Evolutionary conservation across 1,284 basidiomycete species (phyloP).

Genomic region (Caloboletus inedulis): DNA sequence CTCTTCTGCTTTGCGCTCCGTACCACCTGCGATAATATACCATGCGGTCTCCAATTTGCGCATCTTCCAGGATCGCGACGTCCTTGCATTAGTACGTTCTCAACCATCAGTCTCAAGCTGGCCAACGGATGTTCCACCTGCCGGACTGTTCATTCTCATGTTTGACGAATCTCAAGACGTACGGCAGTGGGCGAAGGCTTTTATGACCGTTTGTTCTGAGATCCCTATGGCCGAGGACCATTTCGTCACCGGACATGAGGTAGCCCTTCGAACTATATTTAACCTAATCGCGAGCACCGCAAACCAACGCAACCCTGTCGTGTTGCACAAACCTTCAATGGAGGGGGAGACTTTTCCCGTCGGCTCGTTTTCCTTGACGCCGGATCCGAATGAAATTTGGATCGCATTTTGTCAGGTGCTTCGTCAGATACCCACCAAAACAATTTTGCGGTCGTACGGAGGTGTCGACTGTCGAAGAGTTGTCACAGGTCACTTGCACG

Average conservation of each 20-base stretch:
- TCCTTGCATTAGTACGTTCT: constrained; percentile 46
- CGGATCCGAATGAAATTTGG: constrained; percentile 52
- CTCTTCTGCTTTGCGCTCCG: constrained; percentile 26
- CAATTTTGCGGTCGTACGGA: constrained; percentile 37
- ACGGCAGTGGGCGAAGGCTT: constrained; percentile 57
- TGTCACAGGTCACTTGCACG: constrained; percentile 60
- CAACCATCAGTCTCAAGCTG: constrained; percentile 46
- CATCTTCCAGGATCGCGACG: constrained; percentile 50
- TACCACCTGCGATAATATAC: constrained; percentile 54
- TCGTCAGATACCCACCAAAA: constrained; percentile 50
- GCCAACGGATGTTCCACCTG: constrained; percentile 56
- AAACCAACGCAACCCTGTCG: background rate
- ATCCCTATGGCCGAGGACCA: constrained; percentile 46
- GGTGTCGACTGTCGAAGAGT: constrained; percentile 47
- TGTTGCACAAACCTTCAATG: background rate
- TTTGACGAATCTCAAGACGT: constrained; percentile 48
- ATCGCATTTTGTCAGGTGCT: constrained; percentile 46
- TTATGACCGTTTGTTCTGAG: constrained; percentile 35
- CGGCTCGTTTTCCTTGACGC: constrained; percentile 32
- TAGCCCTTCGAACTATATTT: constrained; percentile 42
- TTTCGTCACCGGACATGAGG: constrained; percentile 45
- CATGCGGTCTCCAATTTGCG: constrained; percentile 65
- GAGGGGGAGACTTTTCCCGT: constrained; percentile 7
- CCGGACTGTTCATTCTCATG: constrained; percentile 59
- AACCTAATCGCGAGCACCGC: constrained; percentile 18